Base-by-base conservation (phyloP, 1,139 yeast species). In the Zygosaccharomyces sapae region DNA sequence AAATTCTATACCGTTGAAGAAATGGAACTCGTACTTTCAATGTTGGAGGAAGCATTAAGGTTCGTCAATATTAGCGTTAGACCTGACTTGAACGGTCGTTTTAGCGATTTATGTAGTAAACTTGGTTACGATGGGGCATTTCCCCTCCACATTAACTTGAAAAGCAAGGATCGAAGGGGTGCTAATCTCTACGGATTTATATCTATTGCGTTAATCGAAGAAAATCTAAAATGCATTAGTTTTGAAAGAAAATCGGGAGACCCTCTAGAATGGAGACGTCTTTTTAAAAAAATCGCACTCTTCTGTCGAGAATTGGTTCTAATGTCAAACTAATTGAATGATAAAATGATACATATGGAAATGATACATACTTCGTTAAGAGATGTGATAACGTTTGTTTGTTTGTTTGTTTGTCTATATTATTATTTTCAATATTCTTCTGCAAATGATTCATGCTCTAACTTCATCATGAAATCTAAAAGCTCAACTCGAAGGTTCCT, bases 191-290 rank as follows among this genome's bases (percentile, higher is more conserved):
- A 69, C 18, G 86, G 87, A 1, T 63, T 67, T 20, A 71, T 80
- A 33, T 69, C 67, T 36, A 70, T 80, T 19, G 59, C 66, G 3
- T 61, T 65, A 41, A 61, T 72, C 29, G 71, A 61, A 27, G 59
- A 68, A 8, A 55, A 62, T 4, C 63, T 75, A 43, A 70, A 75
- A 48, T 70, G 69, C 36, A 71, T 81, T 1, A 77, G 75, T 46
- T 80, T 82, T 56, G 64, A 72, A 37, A 77, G 78, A 55, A 67
- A 73, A 4, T 71, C 71, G 33, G 85, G 85, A 0, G 86, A 82
- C 63, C 86, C 86, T 0, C 60, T 82, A 37, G 86, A 81, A 59
- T 82, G 87, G 87, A 70, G 87, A 59, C 66, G 79, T 12, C 65
- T 81, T 30, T 82, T 81, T 64, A 79, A 79, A 56, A 69, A 71